Evolutionary conservation across 2,329 filamentous ascomycete genomes (phyloP).

Genomic region (Hirsutella thompsonii): DNA sequence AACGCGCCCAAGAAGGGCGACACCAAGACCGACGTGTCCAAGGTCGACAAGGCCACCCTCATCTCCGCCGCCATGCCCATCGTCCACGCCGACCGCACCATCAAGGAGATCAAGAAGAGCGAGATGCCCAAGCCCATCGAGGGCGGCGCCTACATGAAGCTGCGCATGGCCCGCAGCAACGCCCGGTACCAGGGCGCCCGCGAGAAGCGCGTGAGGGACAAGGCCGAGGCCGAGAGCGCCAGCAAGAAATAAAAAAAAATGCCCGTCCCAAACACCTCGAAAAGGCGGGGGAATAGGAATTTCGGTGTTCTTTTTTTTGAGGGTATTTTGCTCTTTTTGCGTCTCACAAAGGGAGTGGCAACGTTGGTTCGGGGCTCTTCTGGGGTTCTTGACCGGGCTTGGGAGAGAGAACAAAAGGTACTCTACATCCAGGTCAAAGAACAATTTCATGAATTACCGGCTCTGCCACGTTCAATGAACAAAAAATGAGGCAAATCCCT

Average conservation of each 20-base stretch:
- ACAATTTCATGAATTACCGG: slow-evolving; percentile 27
- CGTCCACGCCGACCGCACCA: slow-evolving; percentile 47
- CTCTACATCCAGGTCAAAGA: slow-evolving; percentile 28
- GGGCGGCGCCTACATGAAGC: slow-evolving; percentile 75
- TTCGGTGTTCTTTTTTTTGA: slow-evolving; percentile 29
- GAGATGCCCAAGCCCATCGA: slow-evolving; percentile 62
- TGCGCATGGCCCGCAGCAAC: slow-evolving; percentile 76
- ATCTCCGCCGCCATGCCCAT: slow-evolving; percentile 54
- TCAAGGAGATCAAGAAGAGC: slow-evolving; percentile 70
- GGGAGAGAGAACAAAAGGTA: slow-evolving; percentile 22
- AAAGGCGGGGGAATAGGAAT: slow-evolving; percentile 25
- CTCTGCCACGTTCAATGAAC: slow-evolving; percentile 19
- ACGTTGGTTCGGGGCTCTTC: slow-evolving; percentile 23
- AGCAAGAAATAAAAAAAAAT: slow-evolving; percentile 82
- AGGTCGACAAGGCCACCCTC: slow-evolving; percentile 43
- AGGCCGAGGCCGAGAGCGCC: slow-evolving; percentile 67
- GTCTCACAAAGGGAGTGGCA: slow-evolving; percentile 23
- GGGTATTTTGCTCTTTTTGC: slow-evolving; percentile 29
- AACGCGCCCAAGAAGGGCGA: slow-evolving; percentile 92
- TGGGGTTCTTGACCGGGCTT: slow-evolving; percentile 21
- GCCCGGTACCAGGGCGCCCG: slow-evolving; percentile 69
- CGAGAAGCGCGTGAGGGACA: slow-evolving; percentile 88
- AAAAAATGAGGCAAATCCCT: slow-evolving; percentile 18
- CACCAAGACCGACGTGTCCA: slow-evolving; percentile 67
- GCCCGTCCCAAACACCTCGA: too few relatives aligned